Conservation (phyloP, 208 protist genomes). For the Naegleria lovaniensis region DNA sequence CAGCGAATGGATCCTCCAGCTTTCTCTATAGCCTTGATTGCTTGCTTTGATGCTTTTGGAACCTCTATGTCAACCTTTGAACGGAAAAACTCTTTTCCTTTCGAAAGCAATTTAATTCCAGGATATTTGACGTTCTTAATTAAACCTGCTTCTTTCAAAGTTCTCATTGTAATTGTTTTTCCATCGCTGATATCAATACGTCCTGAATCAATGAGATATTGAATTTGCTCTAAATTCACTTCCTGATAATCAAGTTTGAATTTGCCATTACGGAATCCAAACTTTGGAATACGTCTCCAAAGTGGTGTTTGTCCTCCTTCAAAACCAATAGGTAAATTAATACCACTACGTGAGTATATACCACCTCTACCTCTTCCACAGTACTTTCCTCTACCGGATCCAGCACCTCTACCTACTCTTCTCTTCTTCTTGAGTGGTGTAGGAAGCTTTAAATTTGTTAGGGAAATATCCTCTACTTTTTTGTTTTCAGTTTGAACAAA, state of each 20-base stretch:
- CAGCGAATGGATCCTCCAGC: background rate
- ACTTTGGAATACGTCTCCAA: background rate
- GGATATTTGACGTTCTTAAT: background rate
- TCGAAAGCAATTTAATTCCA: conserved; percentile 8
- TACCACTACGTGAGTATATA: background rate
- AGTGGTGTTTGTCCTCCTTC: conserved; percentile 25
- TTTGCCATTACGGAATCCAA: background rate
- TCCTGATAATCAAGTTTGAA: background rate
- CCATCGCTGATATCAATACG: background rate
- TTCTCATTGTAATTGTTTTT: background rate
- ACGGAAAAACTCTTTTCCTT: background rate
- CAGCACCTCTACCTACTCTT: conserved; percentile 23
- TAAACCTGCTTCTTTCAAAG: background rate
- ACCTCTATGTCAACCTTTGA: conserved; percentile 26
- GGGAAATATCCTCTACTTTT: background rate
- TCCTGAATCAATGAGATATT: conserved; percentile 21
- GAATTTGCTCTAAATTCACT: conserved; percentile 19
- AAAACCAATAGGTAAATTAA: background rate
- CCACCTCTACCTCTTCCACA: background rate
- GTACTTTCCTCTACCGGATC: background rate
- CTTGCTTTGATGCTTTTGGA: conserved; percentile 14
- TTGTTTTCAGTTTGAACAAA: background rate
- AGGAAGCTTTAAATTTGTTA: background rate
- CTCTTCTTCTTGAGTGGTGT: background rate
- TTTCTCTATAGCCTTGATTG: conserved; percentile 4